Percentiles rank a stretch among this genome's conserved stretches.
phyloP scores from a whole-genome alignment of 129 eudicot species.

The Escallonia rubra region DNA sequence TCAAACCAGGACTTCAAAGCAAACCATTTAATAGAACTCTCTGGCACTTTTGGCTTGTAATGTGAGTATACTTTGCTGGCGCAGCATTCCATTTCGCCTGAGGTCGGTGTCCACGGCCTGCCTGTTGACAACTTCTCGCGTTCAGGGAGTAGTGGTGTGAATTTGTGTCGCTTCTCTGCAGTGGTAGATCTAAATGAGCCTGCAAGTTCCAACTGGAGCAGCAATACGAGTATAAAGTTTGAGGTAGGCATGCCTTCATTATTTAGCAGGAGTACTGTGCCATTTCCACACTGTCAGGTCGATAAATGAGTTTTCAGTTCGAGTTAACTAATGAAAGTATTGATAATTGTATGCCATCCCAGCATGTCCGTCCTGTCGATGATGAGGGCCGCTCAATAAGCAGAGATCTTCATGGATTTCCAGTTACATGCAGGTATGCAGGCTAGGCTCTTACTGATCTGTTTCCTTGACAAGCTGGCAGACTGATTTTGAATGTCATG shows the following conservation, averaged over 20 bases:
- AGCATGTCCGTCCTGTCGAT: constrained; percentile 86
- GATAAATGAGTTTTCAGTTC: neutral
- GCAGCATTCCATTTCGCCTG: constrained; percentile 92
- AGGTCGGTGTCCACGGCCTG: constrained; percentile 78
- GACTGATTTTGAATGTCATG: constrained; percentile 7
- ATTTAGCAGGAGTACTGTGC: neutral
- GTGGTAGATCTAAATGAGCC: constrained; percentile 86
- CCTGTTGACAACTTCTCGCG: constrained; percentile 81
- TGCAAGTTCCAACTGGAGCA: constrained; percentile 43
- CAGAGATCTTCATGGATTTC: constrained; percentile 88
- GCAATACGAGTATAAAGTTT: constrained; percentile 87
- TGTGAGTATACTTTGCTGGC: constrained; percentile 13
- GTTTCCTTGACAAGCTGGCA: neutral
- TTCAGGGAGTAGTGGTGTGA: constrained; percentile 84
- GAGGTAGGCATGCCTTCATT: constrained; percentile 24
- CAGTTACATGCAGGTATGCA: constrained; percentile 82
- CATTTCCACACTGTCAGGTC: constrained; percentile 1
- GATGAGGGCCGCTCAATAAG: constrained; percentile 76
- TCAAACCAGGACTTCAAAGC: neutral
- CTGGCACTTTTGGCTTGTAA: constrained; percentile 6
- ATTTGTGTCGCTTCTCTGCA: constrained; percentile 71
- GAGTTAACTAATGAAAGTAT: neutral
- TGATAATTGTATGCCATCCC: constrained; percentile 14
- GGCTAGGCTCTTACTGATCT: neutral
- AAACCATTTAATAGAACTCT: neutral